Evolutionary conservation across 75 land plant genomes (phyloP).

Genomic region (Chamaecyparis obtusa): DNA sequence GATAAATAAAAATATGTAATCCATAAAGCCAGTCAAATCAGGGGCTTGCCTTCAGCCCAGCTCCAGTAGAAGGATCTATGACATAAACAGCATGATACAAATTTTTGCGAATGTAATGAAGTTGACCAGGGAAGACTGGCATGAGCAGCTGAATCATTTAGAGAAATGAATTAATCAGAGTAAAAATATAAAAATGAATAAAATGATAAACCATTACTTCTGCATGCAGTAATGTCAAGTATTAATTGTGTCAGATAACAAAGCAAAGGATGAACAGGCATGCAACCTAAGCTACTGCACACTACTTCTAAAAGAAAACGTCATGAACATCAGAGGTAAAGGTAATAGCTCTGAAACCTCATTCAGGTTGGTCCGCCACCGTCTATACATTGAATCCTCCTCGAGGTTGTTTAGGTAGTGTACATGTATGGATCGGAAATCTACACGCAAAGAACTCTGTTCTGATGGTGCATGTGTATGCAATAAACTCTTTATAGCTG

Average conservation of each 20-base stretch:
- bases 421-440: constrained; percentile 87
- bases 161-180: constrained; percentile 10
- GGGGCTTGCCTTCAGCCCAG: constrained; percentile 66
- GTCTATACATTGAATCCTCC: constrained; percentile 80
- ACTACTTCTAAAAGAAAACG: not conserved
- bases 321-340: not conserved
- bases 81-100: constrained; percentile 90
- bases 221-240: not conserved
- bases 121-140: constrained; percentile 96
- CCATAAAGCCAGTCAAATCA: not conserved
- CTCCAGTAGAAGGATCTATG: constrained; percentile 80
- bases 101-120: constrained; percentile 94
- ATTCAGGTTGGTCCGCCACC: constrained; percentile 90
- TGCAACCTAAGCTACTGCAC: not conserved
- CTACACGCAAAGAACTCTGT: constrained; percentile 60
- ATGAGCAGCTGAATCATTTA: constrained; percentile 62
- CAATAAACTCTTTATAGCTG: constrained; percentile 48
- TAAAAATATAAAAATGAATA: constrained; percentile 6
- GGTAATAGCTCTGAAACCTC: constrained; percentile 49
- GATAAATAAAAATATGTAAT: not conserved
- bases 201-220: not conserved
- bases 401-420: constrained; percentile 91
- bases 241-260: not conserved
- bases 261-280: not conserved
- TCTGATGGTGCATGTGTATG: constrained; percentile 59